These are phyloP conservation scores for Cucumis melo DNA, from an alignment of 306 rosid species.

Conservation along the genomic window DNA sequence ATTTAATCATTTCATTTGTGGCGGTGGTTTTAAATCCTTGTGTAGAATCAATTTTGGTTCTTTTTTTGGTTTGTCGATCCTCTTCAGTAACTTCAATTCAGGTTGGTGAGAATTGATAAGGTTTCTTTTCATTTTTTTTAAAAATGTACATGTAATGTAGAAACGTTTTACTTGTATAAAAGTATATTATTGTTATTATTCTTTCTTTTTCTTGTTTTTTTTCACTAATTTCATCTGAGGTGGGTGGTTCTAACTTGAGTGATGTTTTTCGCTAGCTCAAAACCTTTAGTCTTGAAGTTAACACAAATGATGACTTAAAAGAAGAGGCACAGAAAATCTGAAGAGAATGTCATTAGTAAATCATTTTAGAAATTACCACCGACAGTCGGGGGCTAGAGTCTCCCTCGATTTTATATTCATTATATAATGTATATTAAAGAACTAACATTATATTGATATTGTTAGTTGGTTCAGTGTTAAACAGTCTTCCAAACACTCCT, in stretches of 20 bases:
- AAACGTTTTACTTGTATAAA: not conserved
- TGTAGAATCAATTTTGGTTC: slow-evolving; percentile 34
- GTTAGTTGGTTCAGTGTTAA: no score
- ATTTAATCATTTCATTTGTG: not conserved
- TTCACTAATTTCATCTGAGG: not conserved
- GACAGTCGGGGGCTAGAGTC: no score
- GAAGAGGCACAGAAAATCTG: not conserved
- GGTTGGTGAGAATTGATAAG: slow-evolving; percentile 2
- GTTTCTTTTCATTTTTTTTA: no score
- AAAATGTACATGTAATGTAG: not conserved
- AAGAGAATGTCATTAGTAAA: not conserved
- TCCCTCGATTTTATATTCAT: no score
- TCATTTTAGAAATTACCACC: not conserved
- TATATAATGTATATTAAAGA: no score
- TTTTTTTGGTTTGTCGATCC: not conserved
- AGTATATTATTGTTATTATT: slow-evolving; percentile 2
- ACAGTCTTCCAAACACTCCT: no score
- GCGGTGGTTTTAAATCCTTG: slow-evolving; percentile 21
- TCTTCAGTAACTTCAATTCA: not conserved
- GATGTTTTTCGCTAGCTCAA: not conserved
- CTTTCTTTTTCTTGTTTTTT: not conserved
- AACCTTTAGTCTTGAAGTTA: not conserved
- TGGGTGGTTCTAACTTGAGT: not conserved
- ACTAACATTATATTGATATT: no score
- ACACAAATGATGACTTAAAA: not conserved